Conservation (phyloP, 2,329 filamentous ascomycete species). For the Colletotrichum phormii region DNA sequence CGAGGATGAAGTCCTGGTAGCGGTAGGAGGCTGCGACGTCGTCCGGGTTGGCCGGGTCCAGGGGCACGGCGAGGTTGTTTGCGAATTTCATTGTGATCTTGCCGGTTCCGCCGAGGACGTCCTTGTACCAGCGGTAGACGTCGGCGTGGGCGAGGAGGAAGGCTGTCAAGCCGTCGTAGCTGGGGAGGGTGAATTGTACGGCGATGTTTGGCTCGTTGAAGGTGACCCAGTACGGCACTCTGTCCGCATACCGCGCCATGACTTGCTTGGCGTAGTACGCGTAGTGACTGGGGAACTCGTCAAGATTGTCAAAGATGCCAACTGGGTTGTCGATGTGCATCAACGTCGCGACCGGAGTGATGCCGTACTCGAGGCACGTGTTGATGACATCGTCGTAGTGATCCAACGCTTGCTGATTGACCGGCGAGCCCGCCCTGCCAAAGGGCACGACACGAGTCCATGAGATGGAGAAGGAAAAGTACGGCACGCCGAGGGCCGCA, state of each 20-base stretch:
- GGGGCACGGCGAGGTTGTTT: conserved; percentile 61
- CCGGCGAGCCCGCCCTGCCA: conserved; percentile 58
- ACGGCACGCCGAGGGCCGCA: conserved; percentile 61
- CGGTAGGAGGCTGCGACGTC: conserved; percentile 59
- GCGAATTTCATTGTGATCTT: conserved; percentile 63
- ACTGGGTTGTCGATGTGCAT: conserved; percentile 56
- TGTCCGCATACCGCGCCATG: conserved; percentile 62
- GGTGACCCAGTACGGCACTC: conserved; percentile 64
- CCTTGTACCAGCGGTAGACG: conserved; percentile 63
- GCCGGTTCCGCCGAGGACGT: conserved; percentile 59
- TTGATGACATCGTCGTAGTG: conserved; percentile 67
- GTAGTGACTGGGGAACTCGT: conserved; percentile 57
- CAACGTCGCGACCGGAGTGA: conserved; percentile 60
- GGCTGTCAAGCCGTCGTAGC: conserved; percentile 46
- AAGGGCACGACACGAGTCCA: conserved; percentile 67
- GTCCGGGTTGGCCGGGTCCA: conserved; percentile 44
- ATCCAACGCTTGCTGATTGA: conserved; percentile 62
- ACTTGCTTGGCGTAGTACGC: conserved; percentile 65
- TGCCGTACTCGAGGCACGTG: conserved; percentile 59
- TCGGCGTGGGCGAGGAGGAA: conserved; percentile 61
- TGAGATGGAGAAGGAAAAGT: conserved; percentile 64
- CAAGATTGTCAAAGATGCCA: conserved; percentile 48
- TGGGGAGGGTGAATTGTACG: conserved; percentile 48
- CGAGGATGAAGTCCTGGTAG: conserved; percentile 60
- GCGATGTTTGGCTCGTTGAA: conserved; percentile 64